Base-by-base conservation (phyloP, 1,284 basidiomycete genomes). In the Ceratobasidium sp. region DNA sequence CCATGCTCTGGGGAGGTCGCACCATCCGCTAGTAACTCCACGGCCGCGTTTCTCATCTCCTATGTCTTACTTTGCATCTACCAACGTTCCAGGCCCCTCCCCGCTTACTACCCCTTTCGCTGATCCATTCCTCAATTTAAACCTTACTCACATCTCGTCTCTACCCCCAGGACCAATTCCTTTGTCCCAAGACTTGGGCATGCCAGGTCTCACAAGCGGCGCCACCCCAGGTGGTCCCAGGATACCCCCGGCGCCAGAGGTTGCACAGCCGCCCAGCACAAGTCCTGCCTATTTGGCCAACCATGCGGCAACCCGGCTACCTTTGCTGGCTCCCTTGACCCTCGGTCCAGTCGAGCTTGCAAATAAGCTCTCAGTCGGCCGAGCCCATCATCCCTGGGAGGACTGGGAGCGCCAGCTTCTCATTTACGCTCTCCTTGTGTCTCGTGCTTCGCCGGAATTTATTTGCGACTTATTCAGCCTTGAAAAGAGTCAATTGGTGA, bases 381-480 rank as follows among this genome's bases (percentile, higher is more conserved):
- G 64, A 23, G 46, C 18, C 6, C 6, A 33, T 15, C 7, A 6
- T 26, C 12, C 12, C 13, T 67, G 64, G 64, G 64, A 49, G 15
- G 26, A 67, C 64, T 67, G 64, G 64, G 64, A 67, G 44, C 64
- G 28, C 23, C 64, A 67, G 9, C 6, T 26, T 26, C 6, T 67
- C 20, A 6, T 67, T 12, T 67, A 15, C 15, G 23, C 13, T 20
- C 46, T 67, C 13, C 42, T 67, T 26, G 64, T 42, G 7, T 44
- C 64, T 33, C 18, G 23, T 12, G 64, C 64, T n/a, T 20, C 64
- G 26, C 18, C 40, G 20, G 15, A 23, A 6, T 46, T 67, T 12
- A 67, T 67, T 15, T 5, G 23, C 20, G 4, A 67, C 64, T 67
- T 67, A 49, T 23, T 49, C 40, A 10, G 15, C 63, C 63, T 10